These are phyloP conservation scores for Lophiotrema nucula DNA, from an alignment of 495 filamentous ascomycete genomes.

Conservation along the genomic window DNA sequence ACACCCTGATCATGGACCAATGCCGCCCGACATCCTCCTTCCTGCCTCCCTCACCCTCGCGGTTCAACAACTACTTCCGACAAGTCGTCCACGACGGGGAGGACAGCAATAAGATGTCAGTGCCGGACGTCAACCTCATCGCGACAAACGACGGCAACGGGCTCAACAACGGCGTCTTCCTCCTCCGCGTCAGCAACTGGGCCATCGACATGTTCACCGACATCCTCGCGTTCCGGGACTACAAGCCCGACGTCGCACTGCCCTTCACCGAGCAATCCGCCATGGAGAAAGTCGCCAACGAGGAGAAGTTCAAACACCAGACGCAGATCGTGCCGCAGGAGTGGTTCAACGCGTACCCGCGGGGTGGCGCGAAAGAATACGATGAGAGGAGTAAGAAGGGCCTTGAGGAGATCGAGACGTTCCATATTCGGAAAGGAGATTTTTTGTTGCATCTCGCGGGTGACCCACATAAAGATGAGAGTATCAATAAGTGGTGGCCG, in stretches of 20 bases:
- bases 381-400: background rate
- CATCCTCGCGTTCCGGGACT: constrained; percentile 47
- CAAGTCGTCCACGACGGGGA: too few species aligned
- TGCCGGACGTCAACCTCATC: constrained; percentile 45
- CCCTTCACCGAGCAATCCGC: constrained; percentile 44
- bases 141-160: constrained; percentile 55
- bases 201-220: constrained; percentile 50
- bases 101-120: background rate
- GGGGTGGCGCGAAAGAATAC: background rate
- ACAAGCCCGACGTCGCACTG: constrained; percentile 43
- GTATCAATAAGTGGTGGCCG: background rate
- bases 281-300: constrained; percentile 38
- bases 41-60: constrained; percentile 41
- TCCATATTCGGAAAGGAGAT: background rate
- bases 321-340: constrained; percentile 36
- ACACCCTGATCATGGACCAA: constrained; percentile 52
- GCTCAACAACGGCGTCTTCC: constrained; percentile 57
- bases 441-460: background rate
- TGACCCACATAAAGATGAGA: background rate
- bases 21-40: constrained; percentile 51
- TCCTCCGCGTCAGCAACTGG: constrained; percentile 51
- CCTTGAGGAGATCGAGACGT: background rate
- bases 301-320: constrained; percentile 9
- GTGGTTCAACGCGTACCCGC: constrained; percentile 47
- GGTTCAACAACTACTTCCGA: too few species aligned